Evolutionary conservation across 163 green algal genomes (phyloP).

Genomic region (Scenedesmus sp.): DNA sequence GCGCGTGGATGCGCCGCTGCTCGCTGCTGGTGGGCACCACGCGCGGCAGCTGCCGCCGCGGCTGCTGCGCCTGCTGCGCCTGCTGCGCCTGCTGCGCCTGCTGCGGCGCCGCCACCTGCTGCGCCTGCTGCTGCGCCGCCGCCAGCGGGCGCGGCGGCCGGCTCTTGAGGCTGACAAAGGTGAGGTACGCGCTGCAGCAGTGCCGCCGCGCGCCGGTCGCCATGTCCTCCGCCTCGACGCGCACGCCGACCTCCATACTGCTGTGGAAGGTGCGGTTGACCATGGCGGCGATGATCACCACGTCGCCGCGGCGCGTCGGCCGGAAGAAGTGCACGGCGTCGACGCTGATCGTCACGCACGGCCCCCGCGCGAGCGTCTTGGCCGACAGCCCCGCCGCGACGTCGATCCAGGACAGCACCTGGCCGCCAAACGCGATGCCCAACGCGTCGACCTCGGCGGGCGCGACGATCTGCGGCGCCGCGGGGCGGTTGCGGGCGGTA

Average conservation of each 20-base stretch:
- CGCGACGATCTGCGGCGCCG: conserved; percentile 79
- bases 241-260: conserved; percentile 61
- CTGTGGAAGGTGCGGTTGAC: conserved; percentile 60
- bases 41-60: conserved; percentile 46
- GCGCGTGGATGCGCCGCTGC: conserved; percentile 57
- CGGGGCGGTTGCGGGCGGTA: too few relatives aligned
- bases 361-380: conserved; percentile 78
- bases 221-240: conserved; percentile 86
- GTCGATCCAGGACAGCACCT: conserved; percentile 88
- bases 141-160: too few relatives aligned
- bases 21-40: conserved; percentile 58
- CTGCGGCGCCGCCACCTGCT: conserved; percentile 14
- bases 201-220: conserved; percentile 74
- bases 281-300: conserved; percentile 82
- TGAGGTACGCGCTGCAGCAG: conserved; percentile 90
- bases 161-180: too few relatives aligned
- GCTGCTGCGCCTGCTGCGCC: conserved; percentile 19
- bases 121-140: conserved; percentile 46
- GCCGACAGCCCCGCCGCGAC: conserved; percentile 81
- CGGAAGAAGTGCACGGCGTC: conserved; percentile 87
- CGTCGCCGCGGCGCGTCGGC: conserved; percentile 65
- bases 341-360: conserved; percentile 83
- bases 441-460: conserved; percentile 60
- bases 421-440: conserved; percentile 78
- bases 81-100: conserved; percentile 17